phyloP scores from a whole-genome alignment of 1,139 yeast species.

The Pichia sp. region DNA sequence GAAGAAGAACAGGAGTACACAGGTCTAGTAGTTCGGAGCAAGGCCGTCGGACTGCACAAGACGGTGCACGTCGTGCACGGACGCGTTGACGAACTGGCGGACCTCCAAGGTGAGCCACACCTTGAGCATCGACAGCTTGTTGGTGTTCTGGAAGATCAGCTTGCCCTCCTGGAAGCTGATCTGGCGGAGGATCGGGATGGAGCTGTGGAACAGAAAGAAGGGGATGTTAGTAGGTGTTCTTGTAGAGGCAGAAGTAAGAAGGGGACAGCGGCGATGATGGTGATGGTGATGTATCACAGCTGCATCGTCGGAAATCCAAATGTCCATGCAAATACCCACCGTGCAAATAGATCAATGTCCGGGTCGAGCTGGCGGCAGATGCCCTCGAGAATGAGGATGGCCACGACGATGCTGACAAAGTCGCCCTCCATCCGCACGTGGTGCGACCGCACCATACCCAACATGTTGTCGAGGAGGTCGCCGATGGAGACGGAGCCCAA shows the following conservation, averaged over 20 bases:
- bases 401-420: slow-evolving; percentile 88
- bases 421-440: slow-evolving; percentile 99
- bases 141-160: slow-evolving; percentile 53
- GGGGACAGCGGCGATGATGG: not conserved
- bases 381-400: slow-evolving; percentile 85
- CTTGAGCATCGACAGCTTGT: slow-evolving; percentile 72
- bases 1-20: not conserved
- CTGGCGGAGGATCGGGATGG: slow-evolving; percentile 84
- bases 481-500: slow-evolving; percentile 91
- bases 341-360: slow-evolving; percentile 86
- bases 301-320: slow-evolving; percentile 52
- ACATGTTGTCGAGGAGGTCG: slow-evolving; percentile 79
- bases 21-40: slow-evolving; percentile 50
- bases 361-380: slow-evolving; percentile 94
- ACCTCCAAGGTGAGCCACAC: slow-evolving; percentile 91
- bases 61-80: slow-evolving; percentile 69
- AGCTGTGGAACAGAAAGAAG: slow-evolving; percentile 39
- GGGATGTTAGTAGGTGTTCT: slow-evolving; percentile 20
- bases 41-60: slow-evolving; percentile 57
- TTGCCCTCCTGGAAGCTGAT: slow-evolving; percentile 71
- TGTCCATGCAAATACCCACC: slow-evolving; percentile 70
- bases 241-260: not conserved
- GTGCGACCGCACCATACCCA: slow-evolving; percentile 85
- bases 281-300: slow-evolving; percentile 3
- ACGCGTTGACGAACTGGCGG: slow-evolving; percentile 78